Percentiles rank a stretch among this genome's conserved stretches.
phyloP scores from a whole-genome alignment of 2,329 filamentous ascomycete species.

The Tothia fuscella region DNA sequence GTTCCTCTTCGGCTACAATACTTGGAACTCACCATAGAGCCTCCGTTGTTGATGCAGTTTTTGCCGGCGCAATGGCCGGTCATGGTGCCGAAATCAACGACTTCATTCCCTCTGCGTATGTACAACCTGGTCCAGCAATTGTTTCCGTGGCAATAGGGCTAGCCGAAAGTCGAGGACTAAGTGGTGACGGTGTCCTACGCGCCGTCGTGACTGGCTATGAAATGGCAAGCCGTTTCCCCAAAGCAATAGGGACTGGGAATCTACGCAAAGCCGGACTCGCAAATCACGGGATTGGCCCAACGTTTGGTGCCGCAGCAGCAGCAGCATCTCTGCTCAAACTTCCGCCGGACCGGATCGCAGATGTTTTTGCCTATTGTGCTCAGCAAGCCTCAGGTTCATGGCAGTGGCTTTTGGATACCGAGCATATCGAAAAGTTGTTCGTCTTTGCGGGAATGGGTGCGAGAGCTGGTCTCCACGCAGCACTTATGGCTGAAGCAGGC shows the following conservation, averaged over 20 bases:
- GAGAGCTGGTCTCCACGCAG: conserved; percentile 5
- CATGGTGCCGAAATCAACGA: conserved; percentile 8
- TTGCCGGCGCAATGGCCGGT: conserved; percentile 5
- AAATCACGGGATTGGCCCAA: conserved; percentile 3
- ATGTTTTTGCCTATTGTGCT: conserved; percentile 1
- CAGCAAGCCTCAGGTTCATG: conserved; percentile 6
- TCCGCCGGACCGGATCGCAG: neutral
- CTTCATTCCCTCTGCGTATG: conserved; percentile 2
- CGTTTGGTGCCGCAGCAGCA: conserved; percentile 1
- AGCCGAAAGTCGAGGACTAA: conserved; percentile 5
- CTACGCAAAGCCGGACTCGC: conserved; percentile 1
- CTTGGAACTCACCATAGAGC: conserved; percentile 1
- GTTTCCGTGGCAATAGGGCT: neutral
- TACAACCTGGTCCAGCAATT: conserved; percentile 6
- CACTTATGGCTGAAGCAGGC: conserved; percentile 4
- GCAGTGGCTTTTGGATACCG: conserved; percentile 5
- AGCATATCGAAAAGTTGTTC: conserved; percentile 6
- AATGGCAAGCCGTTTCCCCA: neutral
- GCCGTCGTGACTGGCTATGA: conserved; percentile 4
- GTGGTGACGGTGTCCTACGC: conserved; percentile 1
- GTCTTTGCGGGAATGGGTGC: conserved; percentile 6
- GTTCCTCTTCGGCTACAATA: conserved; percentile 4
- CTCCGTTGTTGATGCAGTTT: conserved; percentile 4
- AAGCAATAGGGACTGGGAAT: neutral
- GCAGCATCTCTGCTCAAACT: neutral